A percentile compares a stretch with the other conserved stretches of the same genome.
Evolutionary conservation across 2,329 filamentous ascomycete genomes (phyloP).

Genomic region (Ceratocystis diversiconidia): DNA sequence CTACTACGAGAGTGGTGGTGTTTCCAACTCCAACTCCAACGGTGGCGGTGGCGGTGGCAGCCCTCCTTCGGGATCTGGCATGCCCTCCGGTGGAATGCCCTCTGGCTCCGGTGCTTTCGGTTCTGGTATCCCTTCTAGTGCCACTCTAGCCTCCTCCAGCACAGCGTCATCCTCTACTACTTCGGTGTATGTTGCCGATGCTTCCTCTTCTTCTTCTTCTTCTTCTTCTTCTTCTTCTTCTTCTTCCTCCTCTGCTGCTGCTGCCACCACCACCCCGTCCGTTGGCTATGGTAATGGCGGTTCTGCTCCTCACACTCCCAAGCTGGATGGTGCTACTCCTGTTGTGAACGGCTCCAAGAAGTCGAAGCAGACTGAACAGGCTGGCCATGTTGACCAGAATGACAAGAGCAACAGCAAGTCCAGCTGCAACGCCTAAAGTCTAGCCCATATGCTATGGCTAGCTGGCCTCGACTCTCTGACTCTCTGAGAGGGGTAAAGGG

Average conservation of each 20-base stretch:
- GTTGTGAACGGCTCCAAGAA: not conserved
- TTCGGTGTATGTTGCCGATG: not conserved
- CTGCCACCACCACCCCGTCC: not conserved
- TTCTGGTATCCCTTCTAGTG: constrained; percentile 1
- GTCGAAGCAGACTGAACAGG: not conserved
- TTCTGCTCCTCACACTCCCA: not conserved
- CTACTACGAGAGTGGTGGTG: constrained; percentile 25
- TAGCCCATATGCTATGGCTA: not conserved
- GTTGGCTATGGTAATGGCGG: not conserved
- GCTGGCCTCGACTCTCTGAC: not conserved
- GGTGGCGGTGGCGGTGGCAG: not conserved
- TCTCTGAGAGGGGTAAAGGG: not conserved
- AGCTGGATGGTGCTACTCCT: not conserved
- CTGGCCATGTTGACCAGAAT: not conserved
- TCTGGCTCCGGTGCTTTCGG: not conserved
- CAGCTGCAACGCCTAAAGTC: not conserved
- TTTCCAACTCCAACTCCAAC: constrained; percentile 21
- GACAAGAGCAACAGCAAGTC: not conserved
- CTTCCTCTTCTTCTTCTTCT: not conserved
- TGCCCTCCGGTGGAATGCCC: not conserved
- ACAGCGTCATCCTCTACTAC: not conserved
- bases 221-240: not conserved
- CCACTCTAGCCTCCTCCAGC: not conserved
- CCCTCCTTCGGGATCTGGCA: constrained; percentile 1
- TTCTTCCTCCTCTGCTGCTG: not conserved